A percentile compares a stretch with the other conserved stretches of the same genome.
These are phyloP conservation scores for Candida taoyuanica DNA, from an alignment of 805 yeast species.

Conservation along the genomic window DNA sequence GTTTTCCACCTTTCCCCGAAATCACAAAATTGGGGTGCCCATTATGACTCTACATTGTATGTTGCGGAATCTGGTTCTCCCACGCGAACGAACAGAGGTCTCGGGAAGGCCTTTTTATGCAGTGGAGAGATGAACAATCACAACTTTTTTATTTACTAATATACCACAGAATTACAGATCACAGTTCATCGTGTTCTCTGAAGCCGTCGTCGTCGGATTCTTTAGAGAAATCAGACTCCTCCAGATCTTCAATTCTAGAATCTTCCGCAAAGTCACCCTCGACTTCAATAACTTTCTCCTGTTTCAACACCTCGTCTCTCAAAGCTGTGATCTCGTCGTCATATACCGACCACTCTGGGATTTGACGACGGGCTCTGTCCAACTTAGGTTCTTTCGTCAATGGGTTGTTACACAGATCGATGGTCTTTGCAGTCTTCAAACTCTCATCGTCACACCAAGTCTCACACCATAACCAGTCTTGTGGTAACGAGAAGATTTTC, in stretches of 20 bases:
- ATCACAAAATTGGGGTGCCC: too few species aligned
- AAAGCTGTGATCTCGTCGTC: slow-evolving; percentile 47
- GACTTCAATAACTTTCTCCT: not conserved
- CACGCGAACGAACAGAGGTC: too few species aligned
- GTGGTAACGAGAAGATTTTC: slow-evolving; percentile 68
- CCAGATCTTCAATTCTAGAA: not conserved
- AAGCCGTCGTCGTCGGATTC: not conserved
- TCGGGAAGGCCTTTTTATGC: not conserved
- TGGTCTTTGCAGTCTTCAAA: slow-evolving; percentile 61
- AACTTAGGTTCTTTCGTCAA: slow-evolving; percentile 74
- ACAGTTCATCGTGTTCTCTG: slow-evolving; percentile 9
- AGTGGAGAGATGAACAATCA: not conserved
- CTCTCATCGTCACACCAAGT: slow-evolving; percentile 80
- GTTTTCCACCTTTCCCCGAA: too few species aligned
- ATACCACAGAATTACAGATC: not conserved
- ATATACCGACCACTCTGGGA: slow-evolving; percentile 73
- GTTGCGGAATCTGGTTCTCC: too few species aligned
- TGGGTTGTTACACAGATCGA: slow-evolving; percentile 83
- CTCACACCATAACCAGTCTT: slow-evolving; percentile 92
- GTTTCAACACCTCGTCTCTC: slow-evolving; percentile 16
- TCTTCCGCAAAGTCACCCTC: not conserved
- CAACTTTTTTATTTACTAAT: not conserved
- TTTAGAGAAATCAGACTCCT: not conserved
- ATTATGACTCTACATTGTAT: too few species aligned
- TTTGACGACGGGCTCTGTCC: slow-evolving; percentile 67